These are phyloP conservation scores for Filobasidium wieringae DNA, from an alignment of 768 basidiomycete genomes.

Conservation along the genomic window DNA sequence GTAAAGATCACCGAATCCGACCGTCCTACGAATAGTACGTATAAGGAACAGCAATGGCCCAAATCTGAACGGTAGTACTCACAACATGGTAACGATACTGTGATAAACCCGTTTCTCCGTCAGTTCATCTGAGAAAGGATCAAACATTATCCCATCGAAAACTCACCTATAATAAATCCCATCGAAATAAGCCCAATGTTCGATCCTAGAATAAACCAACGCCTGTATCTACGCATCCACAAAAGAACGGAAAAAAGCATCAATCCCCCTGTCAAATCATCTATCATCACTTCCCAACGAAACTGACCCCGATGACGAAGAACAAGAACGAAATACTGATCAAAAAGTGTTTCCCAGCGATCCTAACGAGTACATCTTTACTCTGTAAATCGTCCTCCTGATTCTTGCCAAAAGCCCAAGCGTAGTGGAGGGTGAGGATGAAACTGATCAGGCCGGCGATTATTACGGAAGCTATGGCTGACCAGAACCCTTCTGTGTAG, in stretches of 20 bases:
- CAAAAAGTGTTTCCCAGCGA: slow-evolving; percentile 29
- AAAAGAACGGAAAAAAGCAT: neutral
- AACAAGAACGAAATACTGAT: slow-evolving; percentile 10
- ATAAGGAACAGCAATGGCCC: neutral
- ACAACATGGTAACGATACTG: slow-evolving; percentile 18
- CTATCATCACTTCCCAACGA: neutral
- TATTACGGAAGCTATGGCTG: slow-evolving; percentile 12
- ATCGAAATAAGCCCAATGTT: slow-evolving; percentile 35
- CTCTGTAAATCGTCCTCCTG: slow-evolving; percentile 2
- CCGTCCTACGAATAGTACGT: neutral
- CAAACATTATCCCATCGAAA: neutral
- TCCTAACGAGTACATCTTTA: slow-evolving; percentile 9
- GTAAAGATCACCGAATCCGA: slow-evolving; percentile 11
- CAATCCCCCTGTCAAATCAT: neutral
- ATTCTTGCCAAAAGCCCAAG: slow-evolving; percentile 11
- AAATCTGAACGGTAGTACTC: neutral
- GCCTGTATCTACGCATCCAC: slow-evolving; percentile 25
- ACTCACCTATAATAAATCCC: slow-evolving; percentile 25
- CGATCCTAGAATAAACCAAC: slow-evolving; percentile 34
- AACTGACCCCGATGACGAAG: slow-evolving; percentile 11
- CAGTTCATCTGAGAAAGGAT: neutral
- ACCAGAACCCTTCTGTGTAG: slow-evolving; percentile 20
- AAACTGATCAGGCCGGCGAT: slow-evolving; percentile 11
- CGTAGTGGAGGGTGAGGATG: slow-evolving; percentile 21
- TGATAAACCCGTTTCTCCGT: slow-evolving; percentile 4